Evolutionary conservation across 345 rosid species (phyloP), one percentile per base, ranked within the genome.

Genomic region (Clausena lansium): DNA sequence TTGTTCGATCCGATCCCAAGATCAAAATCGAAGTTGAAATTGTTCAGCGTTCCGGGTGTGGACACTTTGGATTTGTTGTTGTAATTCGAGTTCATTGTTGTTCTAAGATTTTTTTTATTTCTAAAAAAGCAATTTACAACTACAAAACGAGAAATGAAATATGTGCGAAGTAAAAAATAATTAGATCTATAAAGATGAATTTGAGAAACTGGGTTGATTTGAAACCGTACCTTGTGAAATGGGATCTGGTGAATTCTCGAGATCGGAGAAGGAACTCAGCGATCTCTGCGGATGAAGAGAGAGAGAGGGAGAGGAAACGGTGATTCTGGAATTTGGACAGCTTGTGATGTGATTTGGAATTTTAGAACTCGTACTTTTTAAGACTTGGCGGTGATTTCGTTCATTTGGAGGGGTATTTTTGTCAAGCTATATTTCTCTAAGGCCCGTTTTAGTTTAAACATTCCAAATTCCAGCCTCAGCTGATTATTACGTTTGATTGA

Each of bases 1-100:
- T 90, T 88, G 83, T 67, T 84, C 1, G 97, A 92, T 74, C 97
- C 96, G 71, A 93, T 67, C 0, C 99, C 99, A 15, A 95, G 83
- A 77, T 89, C 92, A 79, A 89, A 84, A 83, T 96, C 94, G 50
- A 92, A 92, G 76, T 93, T 86, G 67, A 89, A 89, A 88, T 80
- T 82, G 41, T 81, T 83, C 66, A 55, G 79, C 6, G 92, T 87
- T 22, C 91, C 89, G 2, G 91, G 84, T 13, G 71, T 47, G 71
- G 93, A 86, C 63, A 88, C 87, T 50, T 68, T 76, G 38, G 73
- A 33, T 85, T 86, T 89, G 10, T 86, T 89, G 13, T 89, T 89
- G 79, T 85, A 82, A 83, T 89, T 87, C 9, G 91, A 89, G 78
- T 86, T 88, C 95, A 91, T 91, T 78, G 65, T 77, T 52, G 20